Evolutionary conservation across 2,329 filamentous ascomycete genomes (phyloP), one percentile per base, ranked within the genome.

Genomic region (Neurospora sp.): DNA sequence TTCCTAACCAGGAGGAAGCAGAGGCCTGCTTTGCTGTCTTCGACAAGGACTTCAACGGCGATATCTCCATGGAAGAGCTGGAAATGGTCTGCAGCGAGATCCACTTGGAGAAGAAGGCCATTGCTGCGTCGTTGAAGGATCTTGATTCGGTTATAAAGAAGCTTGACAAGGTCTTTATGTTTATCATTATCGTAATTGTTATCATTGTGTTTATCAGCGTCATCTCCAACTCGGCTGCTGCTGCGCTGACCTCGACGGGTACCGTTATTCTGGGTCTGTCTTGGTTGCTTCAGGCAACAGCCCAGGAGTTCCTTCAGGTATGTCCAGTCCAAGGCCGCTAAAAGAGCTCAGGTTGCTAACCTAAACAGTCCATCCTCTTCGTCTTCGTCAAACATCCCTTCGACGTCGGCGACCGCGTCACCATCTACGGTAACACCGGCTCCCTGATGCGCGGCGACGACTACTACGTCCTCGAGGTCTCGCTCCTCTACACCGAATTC

Each of bases 341-440:
- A 6, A 39, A n/a, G 7, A n/a, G 3, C 40, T 40, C 39, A 8
- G 39, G 28, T 39, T 19, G 36, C 70, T 71, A 68, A 74, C 38
- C 7, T 8, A 28, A 10, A 46, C 13, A 97, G 81, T 97, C 93
- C 10, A 89, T 95, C 77, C 92, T 97, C 75, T 97, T 97, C 78
- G 94, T 97, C 74, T 97, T 97, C 76, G 90, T 97, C 81, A 97
- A 97, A 83, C 95, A 98, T 78, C 95, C 95, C 0, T 98, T 97
- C 76, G 95, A 98, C 79, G 94, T 97, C 4, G 95, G 95, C 69
- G 95, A 98, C 78, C 90, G 95, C 76, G 93, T 98, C 7, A 93
- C 91, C 1, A 88, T 98, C 23, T 97, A 97, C 76, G 94, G 94
- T 69, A 96, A 93, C 76, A 93, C 93, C 0, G 95, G 95, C 72